Conservation (phyloP, 768 basidiomycete genomes). For the Suillus clintonianus region DNA sequence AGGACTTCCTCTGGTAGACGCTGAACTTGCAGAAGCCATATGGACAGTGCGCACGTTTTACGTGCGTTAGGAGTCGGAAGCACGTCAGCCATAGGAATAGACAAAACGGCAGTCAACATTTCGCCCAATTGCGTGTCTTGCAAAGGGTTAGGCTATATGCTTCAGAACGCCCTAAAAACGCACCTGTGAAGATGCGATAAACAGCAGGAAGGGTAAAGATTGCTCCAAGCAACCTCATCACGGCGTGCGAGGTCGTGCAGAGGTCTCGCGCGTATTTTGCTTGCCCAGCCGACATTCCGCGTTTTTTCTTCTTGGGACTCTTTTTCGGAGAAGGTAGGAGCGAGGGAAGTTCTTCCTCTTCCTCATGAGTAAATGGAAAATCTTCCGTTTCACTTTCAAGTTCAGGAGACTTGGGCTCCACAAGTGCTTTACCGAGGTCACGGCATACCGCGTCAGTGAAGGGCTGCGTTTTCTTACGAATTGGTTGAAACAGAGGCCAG, state of each 20-base stretch:
- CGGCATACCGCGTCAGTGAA: conserved; percentile 65
- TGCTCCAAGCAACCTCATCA: conserved; percentile 62
- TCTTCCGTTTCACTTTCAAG: conserved; percentile 23
- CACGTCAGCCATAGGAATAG: conserved; percentile 68
- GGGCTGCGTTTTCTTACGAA: conserved; percentile 52
- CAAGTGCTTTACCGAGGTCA: conserved; percentile 65
- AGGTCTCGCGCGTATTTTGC: conserved; percentile 80
- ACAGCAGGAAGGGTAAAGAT: conserved; percentile 63
- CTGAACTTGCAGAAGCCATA: conserved; percentile 73
- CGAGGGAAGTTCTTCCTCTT: conserved; percentile 26
- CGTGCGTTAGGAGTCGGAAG: conserved; percentile 82
- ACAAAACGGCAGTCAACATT: conserved; percentile 64
- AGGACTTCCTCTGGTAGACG: conserved; percentile 66
- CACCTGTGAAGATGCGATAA: conserved; percentile 64
- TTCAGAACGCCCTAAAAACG: conserved; percentile 16
- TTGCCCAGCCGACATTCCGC: conserved; percentile 75
- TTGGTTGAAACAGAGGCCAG: conserved; percentile 73
- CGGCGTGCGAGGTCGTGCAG: conserved; percentile 71
- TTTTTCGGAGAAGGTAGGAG: conserved; percentile 68
- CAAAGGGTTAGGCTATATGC: conserved; percentile 9
- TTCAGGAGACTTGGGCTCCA: conserved; percentile 47
- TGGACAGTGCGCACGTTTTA: conserved; percentile 81
- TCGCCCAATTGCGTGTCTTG: conserved; percentile 59
- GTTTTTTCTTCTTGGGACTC: conserved; percentile 64
- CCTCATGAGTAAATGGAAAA: conserved; percentile 11